Base-by-base conservation (phyloP, 2,329 filamentous ascomycete species). In the Ascochyta koolunga region DNA sequence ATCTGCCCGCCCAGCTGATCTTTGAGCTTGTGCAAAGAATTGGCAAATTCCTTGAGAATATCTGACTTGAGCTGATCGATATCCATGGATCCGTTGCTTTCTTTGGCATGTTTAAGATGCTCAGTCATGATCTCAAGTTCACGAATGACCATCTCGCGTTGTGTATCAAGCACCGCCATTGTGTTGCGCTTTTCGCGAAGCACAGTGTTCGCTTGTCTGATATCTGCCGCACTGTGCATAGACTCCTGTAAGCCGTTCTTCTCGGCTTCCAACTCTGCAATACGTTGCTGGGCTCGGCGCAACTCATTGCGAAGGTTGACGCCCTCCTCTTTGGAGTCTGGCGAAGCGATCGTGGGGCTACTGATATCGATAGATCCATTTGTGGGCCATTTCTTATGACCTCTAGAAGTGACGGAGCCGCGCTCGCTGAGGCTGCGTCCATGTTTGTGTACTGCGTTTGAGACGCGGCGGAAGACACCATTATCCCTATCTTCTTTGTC, bases 101-200 rank as follows among this genome's bases (percentile, higher is more conserved):
- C 88, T 77, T 96, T 97, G 49, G 91, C 92, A 46, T 86, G 86
- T 70, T 93, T 89, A 18, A 97, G 86, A 70, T 95, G 93, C 39
- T 93, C 91, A 4, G 91, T 93, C 67, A 97, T 84, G 32, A 93
- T 89, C 69, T 96, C 91, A 16, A 98, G 81, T 74, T 98, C 92
- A 35, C 90, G 89, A 67, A 98, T 90, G 77, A 96, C 93, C 73
- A 98, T 93, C 76, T 98, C 93, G 44, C 92, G 91, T 76, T 97
- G 91, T 0, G 93, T 93, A 72, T 98, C 93, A 45, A 98, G 81
- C 16, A 96, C 90, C 6, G 93, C 93, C 73, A 99, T 95, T 0
- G 95, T 98, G 67, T 96, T 96, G 54, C 95, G 85, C 79, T 98
- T 98, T 76, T 98, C 93, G 31, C 90, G 83, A 21, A 98, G 80